A percentile compares a stretch with the other conserved stretches of the same genome.
phyloP scores from a whole-genome alignment of 495 filamentous ascomycete species.

The Neurospora cerealis region DNA sequence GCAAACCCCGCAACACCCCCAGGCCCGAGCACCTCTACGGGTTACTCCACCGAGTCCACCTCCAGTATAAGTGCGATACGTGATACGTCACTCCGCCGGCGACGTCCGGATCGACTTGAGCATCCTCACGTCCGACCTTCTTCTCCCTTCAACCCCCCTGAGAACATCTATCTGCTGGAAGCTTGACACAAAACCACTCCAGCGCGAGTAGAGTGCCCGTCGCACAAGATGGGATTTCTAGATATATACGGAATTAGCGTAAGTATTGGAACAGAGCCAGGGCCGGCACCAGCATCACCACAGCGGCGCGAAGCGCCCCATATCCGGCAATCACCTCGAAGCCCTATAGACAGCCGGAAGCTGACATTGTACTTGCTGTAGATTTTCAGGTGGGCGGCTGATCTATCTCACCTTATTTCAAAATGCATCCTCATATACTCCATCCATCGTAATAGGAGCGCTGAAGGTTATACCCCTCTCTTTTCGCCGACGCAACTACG shows the following conservation, averaged over 20 bases:
- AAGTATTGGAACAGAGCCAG: neutral
- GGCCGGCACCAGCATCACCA: neutral
- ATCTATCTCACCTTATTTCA: constrained; percentile 72
- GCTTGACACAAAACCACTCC: neutral
- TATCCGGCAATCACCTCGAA: neutral
- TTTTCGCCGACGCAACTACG: neutral
- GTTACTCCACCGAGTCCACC: neutral
- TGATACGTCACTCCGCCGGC: neutral
- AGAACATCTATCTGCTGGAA: neutral
- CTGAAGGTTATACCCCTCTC: constrained; percentile 56
- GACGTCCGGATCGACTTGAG: neutral
- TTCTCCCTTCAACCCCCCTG: neutral
- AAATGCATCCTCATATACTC: constrained; percentile 86
- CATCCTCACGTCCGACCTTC: neutral
- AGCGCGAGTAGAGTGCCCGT: neutral
- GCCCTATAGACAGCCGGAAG: neutral
- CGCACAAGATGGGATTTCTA: neutral
- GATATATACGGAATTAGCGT: neutral
- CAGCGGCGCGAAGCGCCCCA: neutral
- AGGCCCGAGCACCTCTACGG: neutral
- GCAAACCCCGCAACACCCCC: neutral
- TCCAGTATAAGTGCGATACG: neutral
- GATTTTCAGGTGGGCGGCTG: constrained; percentile 70
- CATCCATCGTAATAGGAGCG: constrained; percentile 78
- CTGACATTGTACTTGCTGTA: constrained; percentile 25